phyloP scores from a whole-genome alignment of 176 grass and related monocot species.

The Bolboschoenus planiculmis region DNA sequence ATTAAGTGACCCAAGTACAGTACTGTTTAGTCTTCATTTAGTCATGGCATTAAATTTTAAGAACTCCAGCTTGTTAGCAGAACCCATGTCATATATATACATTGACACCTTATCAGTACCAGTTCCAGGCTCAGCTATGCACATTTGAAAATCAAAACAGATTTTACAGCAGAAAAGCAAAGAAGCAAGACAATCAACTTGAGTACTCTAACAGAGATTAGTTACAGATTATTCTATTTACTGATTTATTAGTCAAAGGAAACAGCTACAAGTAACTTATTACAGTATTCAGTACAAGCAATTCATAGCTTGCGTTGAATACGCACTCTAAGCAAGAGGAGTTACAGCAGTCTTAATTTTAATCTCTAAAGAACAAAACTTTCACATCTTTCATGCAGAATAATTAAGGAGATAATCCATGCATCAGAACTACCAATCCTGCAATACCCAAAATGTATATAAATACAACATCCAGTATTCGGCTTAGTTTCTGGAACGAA shows the following conservation, averaged over 20 bases:
- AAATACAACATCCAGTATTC: background rate
- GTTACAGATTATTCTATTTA: background rate
- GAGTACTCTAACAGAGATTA: background rate
- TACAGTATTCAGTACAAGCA: slow-evolving; percentile 4
- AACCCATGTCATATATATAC: no score
- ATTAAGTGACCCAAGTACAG: background rate
- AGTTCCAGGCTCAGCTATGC: no score
- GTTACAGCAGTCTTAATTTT: background rate
- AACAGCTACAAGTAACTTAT: slow-evolving; percentile 3
- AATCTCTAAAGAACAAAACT: slow-evolving; percentile 9
- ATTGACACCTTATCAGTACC: no score
- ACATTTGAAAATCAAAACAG: background rate
- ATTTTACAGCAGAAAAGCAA: background rate
- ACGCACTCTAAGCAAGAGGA: background rate
- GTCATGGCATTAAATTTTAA: no score
- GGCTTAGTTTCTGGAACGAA: background rate
- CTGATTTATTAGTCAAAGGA: background rate
- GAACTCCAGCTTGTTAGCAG: background rate
- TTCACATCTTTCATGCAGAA: background rate
- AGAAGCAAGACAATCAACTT: background rate
- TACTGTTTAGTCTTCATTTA: background rate
- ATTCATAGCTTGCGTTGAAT: background rate
- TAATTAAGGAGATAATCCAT: background rate
- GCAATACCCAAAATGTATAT: background rate
- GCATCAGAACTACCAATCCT: background rate